A percentile compares a stretch with the other conserved stretches of the same genome.
These are phyloP conservation scores for Pseudoturritis turrita DNA, from an alignment of 345 rosid species.

Conservation along the genomic window DNA sequence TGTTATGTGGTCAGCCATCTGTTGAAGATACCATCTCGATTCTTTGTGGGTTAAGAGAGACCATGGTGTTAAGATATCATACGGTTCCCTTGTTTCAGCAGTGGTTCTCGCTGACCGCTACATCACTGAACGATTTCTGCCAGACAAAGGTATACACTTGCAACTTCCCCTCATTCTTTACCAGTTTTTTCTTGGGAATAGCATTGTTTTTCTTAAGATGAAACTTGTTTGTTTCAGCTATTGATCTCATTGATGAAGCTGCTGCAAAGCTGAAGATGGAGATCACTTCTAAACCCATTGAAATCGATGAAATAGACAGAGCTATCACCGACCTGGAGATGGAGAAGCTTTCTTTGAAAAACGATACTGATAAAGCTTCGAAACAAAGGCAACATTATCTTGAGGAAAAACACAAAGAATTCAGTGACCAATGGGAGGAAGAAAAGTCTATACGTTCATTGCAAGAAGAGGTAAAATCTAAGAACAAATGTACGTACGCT, in stretches of 20 bases:
- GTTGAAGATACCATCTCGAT: constrained; percentile 94
- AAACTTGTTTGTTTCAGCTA: constrained; percentile 50
- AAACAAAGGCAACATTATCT: constrained; percentile 79
- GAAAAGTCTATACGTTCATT: constrained; percentile 75
- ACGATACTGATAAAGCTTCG: constrained; percentile 79
- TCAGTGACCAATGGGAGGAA: constrained; percentile 68
- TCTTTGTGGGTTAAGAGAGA: constrained; percentile 85
- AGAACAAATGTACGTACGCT: background rate
- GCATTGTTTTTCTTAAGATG: background rate
- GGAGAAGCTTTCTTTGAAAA: constrained; percentile 88
- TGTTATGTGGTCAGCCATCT: constrained; percentile 82
- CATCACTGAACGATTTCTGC: constrained; percentile 88
- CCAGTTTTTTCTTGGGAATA: background rate
- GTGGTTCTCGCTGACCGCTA: constrained; percentile 86
- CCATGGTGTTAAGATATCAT: constrained; percentile 92
- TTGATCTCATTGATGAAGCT: constrained; percentile 97
- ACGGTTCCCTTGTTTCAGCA: constrained; percentile 83
- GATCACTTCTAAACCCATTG: constrained; percentile 94
- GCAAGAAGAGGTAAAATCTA: constrained; percentile 77
- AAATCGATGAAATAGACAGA: constrained; percentile 86
- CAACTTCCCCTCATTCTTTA: background rate
- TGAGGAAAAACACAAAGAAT: constrained; percentile 69
- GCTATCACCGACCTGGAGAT: constrained; percentile 82
- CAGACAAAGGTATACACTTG: constrained; percentile 72
- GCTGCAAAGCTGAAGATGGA: constrained; percentile 98